phyloP scores from a whole-genome alignment of 1,284 basidiomycete species.

The Trichosporon sp. region DNA sequence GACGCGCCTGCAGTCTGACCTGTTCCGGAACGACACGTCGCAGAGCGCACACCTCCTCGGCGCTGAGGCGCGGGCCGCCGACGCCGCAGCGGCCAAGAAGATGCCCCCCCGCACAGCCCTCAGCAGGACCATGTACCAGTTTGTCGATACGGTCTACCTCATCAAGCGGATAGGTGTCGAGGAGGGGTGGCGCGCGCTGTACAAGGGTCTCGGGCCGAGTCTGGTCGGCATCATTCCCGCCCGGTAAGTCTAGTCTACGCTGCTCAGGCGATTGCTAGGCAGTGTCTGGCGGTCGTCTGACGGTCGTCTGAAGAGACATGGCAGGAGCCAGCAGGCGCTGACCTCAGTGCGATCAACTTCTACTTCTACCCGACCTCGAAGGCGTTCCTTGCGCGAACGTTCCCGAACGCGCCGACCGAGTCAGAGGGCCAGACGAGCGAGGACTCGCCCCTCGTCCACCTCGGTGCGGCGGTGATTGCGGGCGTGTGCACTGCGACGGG shows the following conservation, averaged over 20 bases:
- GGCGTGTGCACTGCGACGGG: slow-evolving; percentile 82
- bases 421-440: slow-evolving; percentile 66
- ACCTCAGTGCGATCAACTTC: slow-evolving; percentile 79
- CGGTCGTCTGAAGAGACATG: too few relatives aligned
- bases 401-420: slow-evolving; percentile 58
- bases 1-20: slow-evolving; percentile 88
- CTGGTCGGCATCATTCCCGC: slow-evolving; percentile 94
- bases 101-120: slow-evolving; percentile 48
- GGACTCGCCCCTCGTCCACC: slow-evolving; percentile 84
- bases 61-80: slow-evolving; percentile 20
- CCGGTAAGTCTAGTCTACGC: slow-evolving; percentile 58
- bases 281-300: too few relatives aligned
- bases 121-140: slow-evolving; percentile 76
- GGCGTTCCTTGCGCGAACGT: slow-evolving; percentile 76
- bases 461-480: slow-evolving; percentile 81
- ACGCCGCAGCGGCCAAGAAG: slow-evolving; percentile 24
- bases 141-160: slow-evolving; percentile 91
- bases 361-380: slow-evolving; percentile 98
- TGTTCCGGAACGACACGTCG: slow-evolving; percentile 65
- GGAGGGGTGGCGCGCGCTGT: slow-evolving; percentile 86
- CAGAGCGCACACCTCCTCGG: background rate
- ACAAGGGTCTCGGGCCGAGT: slow-evolving; percentile 92
- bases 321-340: background rate
- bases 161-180: slow-evolving; percentile 85
- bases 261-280: too few relatives aligned